Conservation (phyloP, 2,329 filamentous ascomycete species). For the Xylaria sp. region DNA sequence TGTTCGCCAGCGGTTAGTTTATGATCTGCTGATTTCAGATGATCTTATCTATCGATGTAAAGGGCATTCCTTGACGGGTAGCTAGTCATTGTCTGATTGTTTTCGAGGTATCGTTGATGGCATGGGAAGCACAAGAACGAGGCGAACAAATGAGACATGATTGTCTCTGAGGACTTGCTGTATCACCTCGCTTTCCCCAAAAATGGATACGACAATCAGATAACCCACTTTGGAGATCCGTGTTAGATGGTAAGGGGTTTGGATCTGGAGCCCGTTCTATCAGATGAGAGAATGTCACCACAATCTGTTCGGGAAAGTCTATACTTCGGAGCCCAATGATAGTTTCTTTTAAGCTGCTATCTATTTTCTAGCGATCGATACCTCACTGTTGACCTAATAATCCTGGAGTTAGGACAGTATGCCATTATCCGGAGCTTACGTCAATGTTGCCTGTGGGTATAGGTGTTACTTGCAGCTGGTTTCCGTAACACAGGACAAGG, state of each 20-base stretch:
- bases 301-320: not conserved
- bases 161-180: not conserved
- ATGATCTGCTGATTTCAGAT: not conserved
- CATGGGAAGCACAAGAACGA: not conserved
- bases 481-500: conserved; percentile 21
- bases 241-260: not conserved
- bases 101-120: not conserved
- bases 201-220: not conserved
- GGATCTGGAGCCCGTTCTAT: not conserved
- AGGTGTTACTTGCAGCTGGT: conserved; percentile 21
- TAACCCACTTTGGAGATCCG: not conserved
- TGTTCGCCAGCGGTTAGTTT: not conserved
- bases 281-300: not conserved
- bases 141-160: conserved; percentile 6
- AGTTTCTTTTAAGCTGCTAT: not conserved
- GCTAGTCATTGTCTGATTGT: not conserved
- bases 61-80: not conserved
- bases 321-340: not conserved
- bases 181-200: not conserved
- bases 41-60: not conserved
- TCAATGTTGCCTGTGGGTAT: not conserved
- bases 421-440: conserved; percentile 6
- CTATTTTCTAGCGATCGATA: not conserved
- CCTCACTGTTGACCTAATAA: not conserved
- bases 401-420: not conserved